A percentile compares a stretch with the other conserved stretches of the same genome.
phyloP scores from a whole-genome alignment of 306 rosid species.

The Trifolium subterraneum region DNA sequence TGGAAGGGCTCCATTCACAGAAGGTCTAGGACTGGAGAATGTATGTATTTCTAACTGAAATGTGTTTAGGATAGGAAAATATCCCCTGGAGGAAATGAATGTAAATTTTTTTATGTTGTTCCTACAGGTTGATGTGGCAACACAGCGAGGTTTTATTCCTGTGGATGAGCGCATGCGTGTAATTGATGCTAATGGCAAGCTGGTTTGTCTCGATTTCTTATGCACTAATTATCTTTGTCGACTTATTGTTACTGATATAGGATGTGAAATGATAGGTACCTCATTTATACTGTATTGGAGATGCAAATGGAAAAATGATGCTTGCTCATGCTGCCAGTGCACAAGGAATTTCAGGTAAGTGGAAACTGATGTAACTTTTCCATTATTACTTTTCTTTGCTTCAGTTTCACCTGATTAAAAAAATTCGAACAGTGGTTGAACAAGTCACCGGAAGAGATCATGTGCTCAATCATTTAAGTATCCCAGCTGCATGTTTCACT shows the following conservation, averaged over 20 bases:
- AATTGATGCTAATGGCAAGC: conserved; percentile 77
- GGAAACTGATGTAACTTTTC: conserved; percentile 26
- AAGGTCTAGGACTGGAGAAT: conserved; percentile 94
- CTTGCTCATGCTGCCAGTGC: conserved; percentile 99
- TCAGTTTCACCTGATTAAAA: conserved; percentile 19
- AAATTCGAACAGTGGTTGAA: conserved; percentile 72
- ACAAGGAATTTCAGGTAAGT: conserved; percentile 90
- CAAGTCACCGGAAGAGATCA: conserved; percentile 95
- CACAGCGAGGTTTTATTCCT: conserved; percentile 91
- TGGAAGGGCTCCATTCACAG: conserved; percentile 96
- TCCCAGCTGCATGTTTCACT: conserved; percentile 97
- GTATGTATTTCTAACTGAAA: conserved; percentile 56
- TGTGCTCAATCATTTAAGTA: conserved; percentile 90
- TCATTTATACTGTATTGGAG: conserved; percentile 88
- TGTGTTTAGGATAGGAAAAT: conserved; percentile 25
- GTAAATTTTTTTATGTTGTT: conserved; percentile 29
- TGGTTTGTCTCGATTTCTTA: conserved; percentile 58
- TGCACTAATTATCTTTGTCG: conserved; percentile 20
- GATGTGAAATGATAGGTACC: conserved; percentile 72
- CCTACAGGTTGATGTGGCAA: conserved; percentile 77
- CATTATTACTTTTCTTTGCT: conserved; percentile 20
- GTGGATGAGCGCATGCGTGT: conserved; percentile 93
- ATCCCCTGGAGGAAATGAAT: conserved; percentile 19
- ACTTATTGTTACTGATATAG: conserved; percentile 41
- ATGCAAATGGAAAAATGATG: conserved; percentile 98